These are phyloP conservation scores for Vicia sativa DNA, from an alignment of 306 rosid species.

Conservation along the genomic window DNA sequence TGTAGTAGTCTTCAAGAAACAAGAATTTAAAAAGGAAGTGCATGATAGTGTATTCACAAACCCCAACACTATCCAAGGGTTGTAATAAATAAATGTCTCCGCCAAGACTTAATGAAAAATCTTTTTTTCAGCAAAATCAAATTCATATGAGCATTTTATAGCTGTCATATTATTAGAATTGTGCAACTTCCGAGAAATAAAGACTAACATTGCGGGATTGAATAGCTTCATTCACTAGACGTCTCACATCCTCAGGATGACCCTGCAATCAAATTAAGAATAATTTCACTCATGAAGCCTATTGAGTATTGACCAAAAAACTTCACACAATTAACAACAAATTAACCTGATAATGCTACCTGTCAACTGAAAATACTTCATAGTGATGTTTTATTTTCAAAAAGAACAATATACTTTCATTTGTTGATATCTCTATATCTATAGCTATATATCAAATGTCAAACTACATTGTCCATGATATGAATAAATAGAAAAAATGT, in stretches of 20 bases:
- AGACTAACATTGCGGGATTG: conserved; percentile 88
- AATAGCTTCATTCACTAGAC: conserved; percentile 91
- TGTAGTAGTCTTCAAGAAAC: conserved; percentile 19
- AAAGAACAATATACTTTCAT: conserved; percentile 14
- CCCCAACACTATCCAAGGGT: conserved; percentile 24
- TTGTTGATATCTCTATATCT: not conserved
- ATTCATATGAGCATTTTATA: conserved; percentile 24
- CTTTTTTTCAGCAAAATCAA: conserved; percentile 17
- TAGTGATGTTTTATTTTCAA: not conserved
- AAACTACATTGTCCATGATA: conserved; percentile 3
- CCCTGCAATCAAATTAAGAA: conserved; percentile 64
- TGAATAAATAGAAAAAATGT: conserved; percentile 9
- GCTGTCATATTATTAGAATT: conserved; percentile 16
- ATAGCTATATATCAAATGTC: conserved; percentile 22
- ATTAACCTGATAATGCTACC: not conserved
- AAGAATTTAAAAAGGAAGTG: conserved; percentile 4
- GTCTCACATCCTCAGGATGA: conserved; percentile 84
- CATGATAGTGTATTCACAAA: conserved; percentile 19
- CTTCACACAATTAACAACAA: not conserved
- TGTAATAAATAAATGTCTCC: conserved; percentile 13
- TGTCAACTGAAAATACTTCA: conserved; percentile 15
- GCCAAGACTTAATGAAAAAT: not conserved
- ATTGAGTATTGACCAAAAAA: conserved; percentile 20
- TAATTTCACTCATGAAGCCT: conserved; percentile 22
- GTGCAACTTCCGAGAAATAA: conserved; percentile 37